Evolutionary conservation across 768 basidiomycete species (phyloP).

Genomic region (Kwoniella sp.): DNA sequence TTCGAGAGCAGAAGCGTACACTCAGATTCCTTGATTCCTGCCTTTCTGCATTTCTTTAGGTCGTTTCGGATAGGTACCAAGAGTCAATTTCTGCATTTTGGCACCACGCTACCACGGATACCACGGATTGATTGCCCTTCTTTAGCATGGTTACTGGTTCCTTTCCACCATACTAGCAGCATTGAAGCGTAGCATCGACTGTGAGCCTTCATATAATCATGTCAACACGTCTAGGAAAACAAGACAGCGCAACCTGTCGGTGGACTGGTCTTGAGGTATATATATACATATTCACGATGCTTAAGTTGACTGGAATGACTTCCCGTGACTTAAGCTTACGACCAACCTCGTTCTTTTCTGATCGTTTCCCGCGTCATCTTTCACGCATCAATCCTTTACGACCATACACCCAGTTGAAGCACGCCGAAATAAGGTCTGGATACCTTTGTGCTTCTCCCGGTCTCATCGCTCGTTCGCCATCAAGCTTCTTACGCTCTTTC

Average conservation of each 20-base stretch:
- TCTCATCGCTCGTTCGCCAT: background rate
- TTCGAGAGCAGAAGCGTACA: background rate
- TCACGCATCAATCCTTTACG: too few species aligned
- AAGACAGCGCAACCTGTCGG: too few species aligned
- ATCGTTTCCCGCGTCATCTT: background rate
- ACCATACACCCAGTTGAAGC: too few species aligned
- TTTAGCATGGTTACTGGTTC: background rate
- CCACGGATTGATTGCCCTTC: background rate
- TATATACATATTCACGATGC: too few species aligned
- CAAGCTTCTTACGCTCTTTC: background rate
- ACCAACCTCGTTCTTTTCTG: background rate
- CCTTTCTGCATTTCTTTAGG: too few species aligned
- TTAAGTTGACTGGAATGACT: too few species aligned
- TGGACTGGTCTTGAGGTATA: too few species aligned
- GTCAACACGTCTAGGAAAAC: too few species aligned
- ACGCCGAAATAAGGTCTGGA: background rate
- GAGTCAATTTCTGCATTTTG: background rate
- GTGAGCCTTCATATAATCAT: background rate
- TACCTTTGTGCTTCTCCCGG: background rate
- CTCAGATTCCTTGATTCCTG: background rate
- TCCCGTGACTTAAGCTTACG: too few species aligned
- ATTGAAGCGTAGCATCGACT: background rate
- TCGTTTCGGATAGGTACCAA: conserved; percentile 1
- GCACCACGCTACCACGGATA: background rate
- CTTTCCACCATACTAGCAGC: background rate